Percentiles rank a stretch among this genome's conserved stretches.
Evolutionary conservation across 1,139 yeast species (phyloP).

Genomic region (Suhomyces kunorum): DNA sequence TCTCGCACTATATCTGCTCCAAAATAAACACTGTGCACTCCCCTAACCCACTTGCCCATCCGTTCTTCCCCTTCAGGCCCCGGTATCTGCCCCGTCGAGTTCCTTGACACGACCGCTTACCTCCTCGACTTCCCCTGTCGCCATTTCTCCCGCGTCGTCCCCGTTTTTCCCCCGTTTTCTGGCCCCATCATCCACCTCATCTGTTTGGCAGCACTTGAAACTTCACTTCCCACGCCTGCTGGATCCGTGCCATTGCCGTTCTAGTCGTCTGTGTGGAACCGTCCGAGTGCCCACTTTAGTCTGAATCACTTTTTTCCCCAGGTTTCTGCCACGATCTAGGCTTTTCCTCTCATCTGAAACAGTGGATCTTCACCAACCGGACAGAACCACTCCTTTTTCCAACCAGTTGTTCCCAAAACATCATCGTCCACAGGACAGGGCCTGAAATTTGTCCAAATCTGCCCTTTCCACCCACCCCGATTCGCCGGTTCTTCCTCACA

Average conservation of each 20-base stretch:
- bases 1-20: neutral
- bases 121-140: neutral
- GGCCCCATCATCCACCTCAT: neutral
- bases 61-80: neutral
- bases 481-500: neutral
- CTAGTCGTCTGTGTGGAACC: too few species aligned
- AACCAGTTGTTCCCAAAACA: too few species aligned
- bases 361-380: too few species aligned
- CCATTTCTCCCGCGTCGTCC: neutral
- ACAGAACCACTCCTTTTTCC: too few species aligned
- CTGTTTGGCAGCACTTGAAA: neutral
- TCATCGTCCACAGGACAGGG: too few species aligned
- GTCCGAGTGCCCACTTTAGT: too few species aligned
- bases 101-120: neutral
- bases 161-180: neutral
- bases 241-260: too few species aligned
- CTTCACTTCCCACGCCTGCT: neutral
- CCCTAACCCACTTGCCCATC: neutral
- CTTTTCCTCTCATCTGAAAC: too few species aligned
- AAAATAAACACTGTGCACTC: constrained; percentile 1
- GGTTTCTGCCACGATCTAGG: too few species aligned
- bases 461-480: neutral
- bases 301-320: too few species aligned
- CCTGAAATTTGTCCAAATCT: too few species aligned
- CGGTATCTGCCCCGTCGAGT: neutral